Conservation (phyloP, 768 basidiomycete species). For the Suillus discolor region DNA sequence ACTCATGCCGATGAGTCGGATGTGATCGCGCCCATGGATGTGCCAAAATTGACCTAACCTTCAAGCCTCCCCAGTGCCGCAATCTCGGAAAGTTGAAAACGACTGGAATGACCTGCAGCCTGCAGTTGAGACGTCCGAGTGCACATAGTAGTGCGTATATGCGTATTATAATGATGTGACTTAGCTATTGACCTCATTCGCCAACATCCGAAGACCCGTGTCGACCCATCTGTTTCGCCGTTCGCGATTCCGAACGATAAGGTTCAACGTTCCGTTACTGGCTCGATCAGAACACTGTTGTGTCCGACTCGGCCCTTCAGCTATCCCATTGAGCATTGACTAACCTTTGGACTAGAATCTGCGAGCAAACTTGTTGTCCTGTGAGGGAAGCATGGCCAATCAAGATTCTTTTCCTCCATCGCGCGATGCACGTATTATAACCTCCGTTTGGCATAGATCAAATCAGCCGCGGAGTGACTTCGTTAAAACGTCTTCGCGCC, state of each 20-base stretch:
- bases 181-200: background rate
- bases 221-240: background rate
- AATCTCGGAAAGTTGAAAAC: background rate
- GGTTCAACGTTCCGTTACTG: background rate
- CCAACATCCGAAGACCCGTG: background rate
- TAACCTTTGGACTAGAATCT: background rate
- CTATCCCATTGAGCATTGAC: background rate
- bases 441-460: background rate
- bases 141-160: background rate
- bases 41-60: too few species aligned
- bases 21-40: background rate
- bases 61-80: background rate
- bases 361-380: background rate
- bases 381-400: conserved; percentile 1
- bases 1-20: background rate
- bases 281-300: background rate
- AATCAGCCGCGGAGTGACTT: background rate
- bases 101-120: background rate
- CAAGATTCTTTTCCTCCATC: background rate
- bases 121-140: background rate
- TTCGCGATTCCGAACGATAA: background rate
- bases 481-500: conserved; percentile 4
- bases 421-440: background rate
- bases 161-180: background rate
- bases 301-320: background rate